Evolutionary conservation across 257 asterid genomes (phyloP).

Genomic region (Solanum acaule): DNA sequence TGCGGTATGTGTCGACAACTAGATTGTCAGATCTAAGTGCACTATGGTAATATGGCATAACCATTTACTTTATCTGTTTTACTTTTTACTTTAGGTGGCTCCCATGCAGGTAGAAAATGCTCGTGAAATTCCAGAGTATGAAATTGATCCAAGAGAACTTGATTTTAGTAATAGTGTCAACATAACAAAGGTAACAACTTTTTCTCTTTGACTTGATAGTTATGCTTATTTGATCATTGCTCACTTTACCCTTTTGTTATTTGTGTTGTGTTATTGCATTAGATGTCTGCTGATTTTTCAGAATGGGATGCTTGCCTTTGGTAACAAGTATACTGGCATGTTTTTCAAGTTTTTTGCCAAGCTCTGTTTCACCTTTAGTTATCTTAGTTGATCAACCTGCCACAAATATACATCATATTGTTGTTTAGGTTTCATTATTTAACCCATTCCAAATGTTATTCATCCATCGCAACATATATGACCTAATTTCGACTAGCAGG

Average conservation of each 20-base stretch:
- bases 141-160: slow-evolving; percentile 64
- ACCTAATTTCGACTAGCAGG: neutral
- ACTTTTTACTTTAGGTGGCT: slow-evolving; percentile 44
- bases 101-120: slow-evolving; percentile 79
- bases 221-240: neutral
- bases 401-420: neutral
- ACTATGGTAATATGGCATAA: neutral
- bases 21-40: neutral
- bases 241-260: neutral
- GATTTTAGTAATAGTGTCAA: slow-evolving; percentile 72
- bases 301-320: neutral
- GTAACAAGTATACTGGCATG: neutral
- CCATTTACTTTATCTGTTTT: neutral
- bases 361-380: neutral
- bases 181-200: slow-evolving; percentile 57
- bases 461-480: neutral
- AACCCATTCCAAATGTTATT: neutral
- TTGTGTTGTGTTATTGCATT: neutral
- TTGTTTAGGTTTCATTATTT: neutral
- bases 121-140: slow-evolving; percentile 84
- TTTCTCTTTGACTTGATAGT: neutral
- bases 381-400: neutral
- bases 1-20: slow-evolving; percentile 30
- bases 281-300: neutral
- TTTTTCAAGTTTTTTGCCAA: neutral